Evolutionary conservation across 176 grass and related monocot species (phyloP).

Genomic region (Chloris gayana): DNA sequence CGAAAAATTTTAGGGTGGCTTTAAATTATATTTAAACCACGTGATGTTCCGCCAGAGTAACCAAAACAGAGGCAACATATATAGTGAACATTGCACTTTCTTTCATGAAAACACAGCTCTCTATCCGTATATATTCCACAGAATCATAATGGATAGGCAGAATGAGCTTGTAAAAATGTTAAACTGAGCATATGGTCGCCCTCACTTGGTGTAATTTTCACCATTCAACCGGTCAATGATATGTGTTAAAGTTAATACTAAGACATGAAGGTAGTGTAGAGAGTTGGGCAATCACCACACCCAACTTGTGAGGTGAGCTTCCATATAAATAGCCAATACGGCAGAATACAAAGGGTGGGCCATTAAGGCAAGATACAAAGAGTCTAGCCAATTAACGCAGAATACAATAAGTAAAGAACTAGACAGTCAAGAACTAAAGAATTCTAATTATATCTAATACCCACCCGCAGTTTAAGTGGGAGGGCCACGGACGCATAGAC

Average conservation of each 20-base stretch:
- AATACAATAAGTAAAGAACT: too few species aligned
- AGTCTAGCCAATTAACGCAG: too few species aligned
- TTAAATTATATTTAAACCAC: not conserved
- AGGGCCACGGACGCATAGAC: too few species aligned
- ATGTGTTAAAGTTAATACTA: constrained; percentile 8
- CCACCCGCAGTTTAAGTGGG: too few species aligned
- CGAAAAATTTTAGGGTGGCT: constrained; percentile 12
- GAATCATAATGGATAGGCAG: constrained; percentile 6
- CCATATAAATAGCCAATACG: too few species aligned
- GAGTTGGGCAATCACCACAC: too few species aligned
- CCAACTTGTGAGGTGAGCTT: too few species aligned
- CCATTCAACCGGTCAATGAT: constrained; percentile 4
- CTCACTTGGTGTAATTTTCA: constrained; percentile 20
- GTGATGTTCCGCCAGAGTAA: constrained; percentile 11
- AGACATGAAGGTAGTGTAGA: not conserved
- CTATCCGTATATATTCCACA: not conserved
- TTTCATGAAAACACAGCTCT: constrained; percentile 8
- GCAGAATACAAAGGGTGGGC: too few species aligned
- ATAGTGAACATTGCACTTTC: constrained; percentile 8
- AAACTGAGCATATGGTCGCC: constrained; percentile 5
- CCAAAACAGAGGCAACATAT: not conserved
- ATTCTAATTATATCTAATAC: too few species aligned
- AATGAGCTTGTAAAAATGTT: constrained; percentile 4
- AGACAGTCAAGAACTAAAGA: too few species aligned
- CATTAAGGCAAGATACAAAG: too few species aligned